Conservation (phyloP, 108 stramenopile genomes). For the Stephanodiscus triporus region DNA sequence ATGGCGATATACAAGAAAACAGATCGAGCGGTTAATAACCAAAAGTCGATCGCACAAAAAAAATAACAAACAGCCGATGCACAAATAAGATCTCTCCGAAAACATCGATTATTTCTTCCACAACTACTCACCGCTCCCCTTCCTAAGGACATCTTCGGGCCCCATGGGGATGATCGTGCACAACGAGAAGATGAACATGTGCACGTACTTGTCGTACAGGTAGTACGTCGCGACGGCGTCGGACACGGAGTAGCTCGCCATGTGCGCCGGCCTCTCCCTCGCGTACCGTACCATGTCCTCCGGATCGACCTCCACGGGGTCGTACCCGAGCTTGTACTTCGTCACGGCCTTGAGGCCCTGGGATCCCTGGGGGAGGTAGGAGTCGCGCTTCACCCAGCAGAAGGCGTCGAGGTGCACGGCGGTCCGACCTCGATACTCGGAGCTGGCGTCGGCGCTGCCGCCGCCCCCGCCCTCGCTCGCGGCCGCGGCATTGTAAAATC, state of each 20-base stretch:
- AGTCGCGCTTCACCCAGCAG: constrained; percentile 98
- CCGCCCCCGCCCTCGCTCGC: constrained; percentile 26
- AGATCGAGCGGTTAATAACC: background rate
- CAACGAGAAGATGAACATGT: constrained; percentile 98
- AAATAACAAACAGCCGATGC: too few relatives aligned
- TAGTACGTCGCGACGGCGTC: constrained; percentile 99
- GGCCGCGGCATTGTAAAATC: constrained; percentile 71
- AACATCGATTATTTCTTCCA: too few relatives aligned
- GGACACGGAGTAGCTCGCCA: constrained; percentile 98
- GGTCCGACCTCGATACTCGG: constrained; percentile 80
- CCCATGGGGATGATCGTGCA: constrained; percentile 99
- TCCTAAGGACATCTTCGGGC: constrained; percentile 97
- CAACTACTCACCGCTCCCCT: constrained; percentile 70
- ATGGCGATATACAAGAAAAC: background rate
- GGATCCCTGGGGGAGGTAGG: constrained; percentile 97
- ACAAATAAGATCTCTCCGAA: too few relatives aligned
- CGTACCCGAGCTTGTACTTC: constrained; percentile 97
- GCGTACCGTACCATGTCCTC: constrained; percentile 99
- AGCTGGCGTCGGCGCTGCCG: constrained; percentile 20
- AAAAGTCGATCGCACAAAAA: too few relatives aligned
- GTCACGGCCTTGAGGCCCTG: constrained; percentile 99
- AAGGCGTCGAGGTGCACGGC: constrained; percentile 97
- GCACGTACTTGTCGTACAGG: constrained; percentile 97
- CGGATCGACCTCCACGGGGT: constrained; percentile 99
- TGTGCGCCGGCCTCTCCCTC: constrained; percentile 88